phyloP scores from a whole-genome alignment of 2,329 filamentous ascomycete species.

The Xylaria sp. region DNA sequence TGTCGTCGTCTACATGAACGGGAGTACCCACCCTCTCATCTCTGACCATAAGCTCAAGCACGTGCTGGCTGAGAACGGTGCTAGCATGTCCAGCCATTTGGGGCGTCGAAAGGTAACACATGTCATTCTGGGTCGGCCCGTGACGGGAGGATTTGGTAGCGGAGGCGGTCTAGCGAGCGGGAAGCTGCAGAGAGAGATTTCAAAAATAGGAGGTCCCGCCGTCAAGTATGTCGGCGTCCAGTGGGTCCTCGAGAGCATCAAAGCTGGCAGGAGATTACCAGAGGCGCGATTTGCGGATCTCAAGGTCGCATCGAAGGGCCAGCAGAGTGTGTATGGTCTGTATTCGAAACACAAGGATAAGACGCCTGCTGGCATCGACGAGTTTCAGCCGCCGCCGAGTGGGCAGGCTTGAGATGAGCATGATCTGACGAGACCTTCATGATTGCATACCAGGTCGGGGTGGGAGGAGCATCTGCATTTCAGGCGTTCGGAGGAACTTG shows the following conservation, averaged over 20 bases:
- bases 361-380: conserved; percentile 1
- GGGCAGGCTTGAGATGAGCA: conserved; percentile 23
- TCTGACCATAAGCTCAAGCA: conserved; percentile 89
- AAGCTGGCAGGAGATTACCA: conserved; percentile 75
- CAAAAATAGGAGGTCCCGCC: conserved; percentile 70
- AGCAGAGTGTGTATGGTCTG: conserved; percentile 71
- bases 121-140: conserved; percentile 77
- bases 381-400: conserved; percentile 28
- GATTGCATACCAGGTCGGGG: conserved; percentile 6
- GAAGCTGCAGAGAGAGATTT: conserved; percentile 86
- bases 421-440: neutral
- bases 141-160: conserved; percentile 45
- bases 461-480: conserved; percentile 22
- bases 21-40: conserved; percentile 81
- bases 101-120: conserved; percentile 82
- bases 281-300: conserved; percentile 77
- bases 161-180: conserved; percentile 76
- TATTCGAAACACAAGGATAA: conserved; percentile 48
- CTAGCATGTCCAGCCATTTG: conserved; percentile 73
- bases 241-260: conserved; percentile 88
- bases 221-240: conserved; percentile 84
- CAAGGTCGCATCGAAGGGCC: conserved; percentile 68
- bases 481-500: conserved; percentile 16
- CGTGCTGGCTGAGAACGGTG: conserved; percentile 79
- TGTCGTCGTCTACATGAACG: conserved; percentile 85